Evolutionary conservation across 129 eudicot species (phyloP), one percentile per base, ranked within the genome.

Genomic region (Flaveria linearis): DNA sequence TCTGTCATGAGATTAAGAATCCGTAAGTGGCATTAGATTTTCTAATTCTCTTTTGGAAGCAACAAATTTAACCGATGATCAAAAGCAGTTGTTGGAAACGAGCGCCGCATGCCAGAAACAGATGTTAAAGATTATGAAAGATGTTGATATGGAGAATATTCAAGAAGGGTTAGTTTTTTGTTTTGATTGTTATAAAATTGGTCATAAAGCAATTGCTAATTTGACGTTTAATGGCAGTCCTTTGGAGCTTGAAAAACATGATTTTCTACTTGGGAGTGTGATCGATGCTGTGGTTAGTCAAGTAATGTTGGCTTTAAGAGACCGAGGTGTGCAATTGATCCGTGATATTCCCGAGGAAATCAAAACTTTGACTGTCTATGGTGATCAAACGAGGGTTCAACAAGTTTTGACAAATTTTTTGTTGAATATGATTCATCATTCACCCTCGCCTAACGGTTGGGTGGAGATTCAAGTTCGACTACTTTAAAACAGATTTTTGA

Each of bases 271-370:
- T 60, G 99, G 94, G 77, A 89, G 84, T 57, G 90, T 91, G 60
- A 87, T 95, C 13, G 90, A 89, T 85, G 99, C 91, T 68, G 99
- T 91, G 56, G 96, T 91, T 76, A 89, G 96, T 85, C 99, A 95
- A 82, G 92, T 83, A 49, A 89, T 86, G 96, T 74, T 86, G 39
- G 73, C 84, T 55, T 60, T 95, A 42, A 87, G 92, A 78, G 97
- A 89, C 80, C 85, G 89, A 78, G 92, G 88, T 8, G 81, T 95
- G 47, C 97, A 95, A 77, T 73, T 95, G 82, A 91, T 95, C 68
- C 90, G 89, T 2, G 94, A 95, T 72, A 95, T 95, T 65, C 97
- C 99, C 0, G 97, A 86, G 36, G 97, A 91, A 82, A 80, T 91
- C 51, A 95, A 88, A 81, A 87, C 89, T 14, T 75, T 91, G 68